Base-by-base conservation (phyloP, 345 rosid genomes). In the Gynandropsis gynandra region DNA sequence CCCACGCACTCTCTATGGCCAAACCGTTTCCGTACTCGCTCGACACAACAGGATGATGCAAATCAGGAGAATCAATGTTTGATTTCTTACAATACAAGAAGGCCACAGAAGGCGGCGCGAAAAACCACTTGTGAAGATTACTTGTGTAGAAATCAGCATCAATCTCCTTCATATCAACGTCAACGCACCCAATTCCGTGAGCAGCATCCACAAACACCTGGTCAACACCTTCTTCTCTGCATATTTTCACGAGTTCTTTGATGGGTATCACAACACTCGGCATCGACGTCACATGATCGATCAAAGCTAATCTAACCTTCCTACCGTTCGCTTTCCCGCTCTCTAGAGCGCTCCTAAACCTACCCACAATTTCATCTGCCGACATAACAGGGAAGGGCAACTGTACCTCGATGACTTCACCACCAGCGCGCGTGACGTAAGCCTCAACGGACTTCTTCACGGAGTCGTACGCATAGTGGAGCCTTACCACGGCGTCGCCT, bases 21-120 rank as follows among this genome's bases (percentile, higher is more conserved):
- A 92, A 72, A 5, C 98, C 98, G 21, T 81, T 87, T 1, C 98
- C 97, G 15, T 85, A 87, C 72, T 81, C 97, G 19, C 82, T 74
- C 9, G 98, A 85, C 53, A 92, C 98, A 11, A 90, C 98, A 0
- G 95, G 98, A 37, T 90, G 98, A 65, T 90, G 98, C 76, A 84
- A 62, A 61, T 84, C 83, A 17, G 15, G 15, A 29, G 19, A 59
- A 10, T 37, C 57, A 1, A 47, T 37, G 4, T 20, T 13, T 0
- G 82, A 70, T 18, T 54, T 85, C 60, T 57, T 80, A 52, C 89
- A 85, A 44, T 92, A 81, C 79, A 87, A 68, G 74, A 92, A 85
- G 0, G 98, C 95, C 3, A 77, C 90, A 0, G 97, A 74, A n/a
- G 98, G 98, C 0, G 97, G 98, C 8, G 95, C 82, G 59, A 92